Conservation (phyloP, 164 flowering plant genomes). For the Nymphaea thermarum region DNA sequence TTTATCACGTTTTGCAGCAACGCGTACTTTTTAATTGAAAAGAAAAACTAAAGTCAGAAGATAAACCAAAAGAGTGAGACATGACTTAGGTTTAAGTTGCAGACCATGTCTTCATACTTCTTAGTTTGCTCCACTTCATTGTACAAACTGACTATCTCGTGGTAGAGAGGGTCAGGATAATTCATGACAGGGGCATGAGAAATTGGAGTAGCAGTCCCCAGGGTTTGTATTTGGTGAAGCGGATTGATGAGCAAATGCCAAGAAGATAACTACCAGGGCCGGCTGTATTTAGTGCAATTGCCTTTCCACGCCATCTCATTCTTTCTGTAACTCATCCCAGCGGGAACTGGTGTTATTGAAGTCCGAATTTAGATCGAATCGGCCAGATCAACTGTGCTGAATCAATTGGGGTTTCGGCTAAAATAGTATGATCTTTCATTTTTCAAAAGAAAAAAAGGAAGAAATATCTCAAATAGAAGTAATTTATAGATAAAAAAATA, state of each 20-base stretch:
- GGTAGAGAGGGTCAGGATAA: slow-evolving; percentile 45
- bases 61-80: background rate
- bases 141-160: slow-evolving; percentile 36
- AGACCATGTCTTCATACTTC: slow-evolving; percentile 51
- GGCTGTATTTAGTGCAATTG: no score
- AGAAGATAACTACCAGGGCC: no score
- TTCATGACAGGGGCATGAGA: slow-evolving; percentile 9
- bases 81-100: slow-evolving; percentile 8
- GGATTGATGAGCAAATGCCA: background rate
- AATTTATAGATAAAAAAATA: no score
- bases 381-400: no score
- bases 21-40: slow-evolving; percentile 32
- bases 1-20: slow-evolving; percentile 49
- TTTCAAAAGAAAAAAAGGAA: no score
- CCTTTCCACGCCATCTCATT: no score
- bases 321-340: no score
- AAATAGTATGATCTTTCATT: no score
- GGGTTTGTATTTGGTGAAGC: slow-evolving; percentile 7
- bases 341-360: no score
- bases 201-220: slow-evolving; percentile 7
- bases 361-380: no score
- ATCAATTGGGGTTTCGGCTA: no score
- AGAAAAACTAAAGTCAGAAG: background rate
- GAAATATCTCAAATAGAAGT: no score
- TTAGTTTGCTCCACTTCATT: slow-evolving; percentile 29